Conservation (phyloP, 495 filamentous ascomycete species). For the Aspergillus kassunensis region DNA sequence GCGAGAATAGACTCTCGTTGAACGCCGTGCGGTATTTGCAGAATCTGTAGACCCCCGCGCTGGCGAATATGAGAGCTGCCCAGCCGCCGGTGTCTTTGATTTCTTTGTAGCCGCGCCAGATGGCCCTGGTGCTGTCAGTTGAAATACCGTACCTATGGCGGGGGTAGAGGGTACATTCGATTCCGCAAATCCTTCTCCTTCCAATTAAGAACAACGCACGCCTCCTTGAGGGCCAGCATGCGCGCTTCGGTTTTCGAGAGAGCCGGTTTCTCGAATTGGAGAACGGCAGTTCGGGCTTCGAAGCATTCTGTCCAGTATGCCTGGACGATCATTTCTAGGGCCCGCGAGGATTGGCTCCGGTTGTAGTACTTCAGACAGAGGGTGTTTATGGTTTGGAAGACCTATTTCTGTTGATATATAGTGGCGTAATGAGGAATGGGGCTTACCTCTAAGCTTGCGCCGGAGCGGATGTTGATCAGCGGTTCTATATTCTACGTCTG, state of each 20-base stretch:
- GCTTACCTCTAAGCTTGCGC: constrained; percentile 17
- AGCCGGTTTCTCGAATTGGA: constrained; percentile 15
- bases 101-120: constrained; percentile 25
- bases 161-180: too few relatives aligned
- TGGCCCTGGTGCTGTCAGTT: constrained; percentile 9
- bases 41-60: constrained; percentile 20
- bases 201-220: constrained; percentile 18
- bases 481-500: constrained; percentile 14
- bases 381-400: constrained; percentile 16
- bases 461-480: constrained; percentile 16
- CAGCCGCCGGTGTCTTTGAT: constrained; percentile 23
- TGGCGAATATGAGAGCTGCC: constrained; percentile 21
- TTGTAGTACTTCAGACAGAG: constrained; percentile 22
- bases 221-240: constrained; percentile 20
- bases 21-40: constrained; percentile 24
- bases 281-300: constrained; percentile 17
- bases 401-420: too few relatives aligned
- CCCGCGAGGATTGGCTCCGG: constrained; percentile 22
- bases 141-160: too few relatives aligned
- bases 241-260: constrained; percentile 17
- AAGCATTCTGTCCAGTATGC: constrained; percentile 25
- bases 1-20: constrained; percentile 12
- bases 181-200: constrained; percentile 24
- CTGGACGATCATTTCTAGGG: constrained; percentile 25
- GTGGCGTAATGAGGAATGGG: too few relatives aligned